Base-by-base conservation (phyloP, 352 stramenopile species). In the Elongisporangium senticosum region DNA sequence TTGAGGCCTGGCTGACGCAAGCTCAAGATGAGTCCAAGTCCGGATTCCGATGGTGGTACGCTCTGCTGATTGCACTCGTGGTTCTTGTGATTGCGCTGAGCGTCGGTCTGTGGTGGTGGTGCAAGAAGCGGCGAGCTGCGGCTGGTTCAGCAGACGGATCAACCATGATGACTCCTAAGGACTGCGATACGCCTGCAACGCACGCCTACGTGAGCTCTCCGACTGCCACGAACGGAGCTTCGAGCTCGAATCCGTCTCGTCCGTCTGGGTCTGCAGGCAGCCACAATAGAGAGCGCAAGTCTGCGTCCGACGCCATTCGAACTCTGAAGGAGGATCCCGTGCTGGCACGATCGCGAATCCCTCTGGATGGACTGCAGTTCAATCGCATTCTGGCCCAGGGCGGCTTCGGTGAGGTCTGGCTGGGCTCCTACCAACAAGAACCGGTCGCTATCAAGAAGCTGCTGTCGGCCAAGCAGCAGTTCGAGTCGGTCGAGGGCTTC, bases 401-500 rank as follows among this genome's bases (percentile, higher is more conserved):
- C 4, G 79, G 76, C 7, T 85, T 75, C 40, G 79, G 79, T 1
- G 79, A 89, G 23, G 75, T 89, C 3, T 87, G 74, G 74, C 55
- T 68, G n/a, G 79, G 74, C 37, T 49, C 57, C 11, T 77, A 74
- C 37, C 69, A 71, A 26, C 63, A 64, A 26, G 58, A 70, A 6
- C 61, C 58, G 4, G 74, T 87, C n/a, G 77, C 74, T 0, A 68
- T 84, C 54, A 87, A 87, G 56, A 66, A 69, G 19, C 62, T 83
- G 56, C 26, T 83, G 28, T 65, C 62, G 8, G 68, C 64, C 24
- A 67, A 66, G 47, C 72, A 64, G 11, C 76, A 68, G 7, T 86
- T 73, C 58, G 17, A 79, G 39, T 62, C 68, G 4, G 53, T 79
- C 7, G 61, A 83, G 55, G 62, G 68, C 15, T 87, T 87, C 47